phyloP scores from a whole-genome alignment of 345 rosid genomes.

The Excoecaria agallocha region DNA sequence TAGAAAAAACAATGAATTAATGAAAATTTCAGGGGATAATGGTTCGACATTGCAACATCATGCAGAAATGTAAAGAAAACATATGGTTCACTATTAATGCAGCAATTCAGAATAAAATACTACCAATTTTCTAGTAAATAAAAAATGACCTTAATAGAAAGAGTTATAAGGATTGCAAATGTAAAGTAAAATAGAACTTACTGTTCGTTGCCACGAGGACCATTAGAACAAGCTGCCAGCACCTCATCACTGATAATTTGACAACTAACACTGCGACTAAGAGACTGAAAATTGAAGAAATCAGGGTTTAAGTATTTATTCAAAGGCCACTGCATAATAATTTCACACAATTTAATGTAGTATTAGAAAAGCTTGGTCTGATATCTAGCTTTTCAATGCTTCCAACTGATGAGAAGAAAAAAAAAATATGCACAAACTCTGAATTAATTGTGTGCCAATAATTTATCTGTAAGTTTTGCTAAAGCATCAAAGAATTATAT shows the following conservation, averaged over 20 bases:
- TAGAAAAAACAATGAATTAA: background rate
- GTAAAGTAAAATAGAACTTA: constrained; percentile 27
- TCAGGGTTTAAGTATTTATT: constrained; percentile 11
- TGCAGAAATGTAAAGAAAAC: background rate
- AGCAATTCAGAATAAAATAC: background rate
- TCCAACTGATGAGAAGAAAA: background rate
- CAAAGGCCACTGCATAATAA: background rate
- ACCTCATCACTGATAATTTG: constrained; percentile 75
- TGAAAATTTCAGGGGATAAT: background rate
- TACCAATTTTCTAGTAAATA: background rate
- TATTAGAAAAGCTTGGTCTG: background rate
- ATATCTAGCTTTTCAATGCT: background rate
- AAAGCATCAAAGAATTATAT: background rate
- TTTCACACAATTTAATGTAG: background rate
- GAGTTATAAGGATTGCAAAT: background rate
- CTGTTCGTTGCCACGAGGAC: constrained; percentile 91
- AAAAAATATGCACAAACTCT: too few relatives aligned
- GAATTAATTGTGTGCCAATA: background rate
- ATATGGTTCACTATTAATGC: background rate
- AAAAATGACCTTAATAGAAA: background rate
- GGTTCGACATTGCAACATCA: background rate
- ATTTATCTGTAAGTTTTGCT: background rate
- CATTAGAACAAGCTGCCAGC: constrained; percentile 65
- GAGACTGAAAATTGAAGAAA: constrained; percentile 46
- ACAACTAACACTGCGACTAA: constrained; percentile 59